phyloP scores from a whole-genome alignment of 805 yeast species.

The Clavispora fructus region DNA sequence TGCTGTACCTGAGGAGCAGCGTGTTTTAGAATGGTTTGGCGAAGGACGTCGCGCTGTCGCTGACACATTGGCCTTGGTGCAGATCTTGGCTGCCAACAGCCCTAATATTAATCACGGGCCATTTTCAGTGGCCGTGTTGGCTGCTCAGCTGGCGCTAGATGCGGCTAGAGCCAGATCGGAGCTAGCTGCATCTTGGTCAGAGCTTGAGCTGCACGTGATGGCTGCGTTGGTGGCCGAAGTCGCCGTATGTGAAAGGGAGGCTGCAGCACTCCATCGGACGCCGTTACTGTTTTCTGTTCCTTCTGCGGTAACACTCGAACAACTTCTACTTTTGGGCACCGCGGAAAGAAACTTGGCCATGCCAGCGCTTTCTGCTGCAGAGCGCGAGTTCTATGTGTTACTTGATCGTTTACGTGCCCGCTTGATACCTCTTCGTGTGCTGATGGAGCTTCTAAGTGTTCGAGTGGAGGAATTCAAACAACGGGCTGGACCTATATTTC shows the following conservation, averaged over 20 bases:
- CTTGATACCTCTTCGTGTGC: slow-evolving; percentile 6
- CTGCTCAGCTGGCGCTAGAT: not conserved
- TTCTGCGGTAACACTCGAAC: not conserved
- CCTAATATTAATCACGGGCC: not conserved
- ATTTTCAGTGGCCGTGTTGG: not conserved
- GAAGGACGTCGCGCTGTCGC: not conserved
- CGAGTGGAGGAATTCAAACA: slow-evolving; percentile 4
- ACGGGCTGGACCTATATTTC: not conserved
- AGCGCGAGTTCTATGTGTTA: not conserved
- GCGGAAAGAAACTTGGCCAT: not conserved
- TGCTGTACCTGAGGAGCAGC: slow-evolving; percentile 5
- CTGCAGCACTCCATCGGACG: not conserved
- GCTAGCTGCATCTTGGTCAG: slow-evolving; percentile 5
- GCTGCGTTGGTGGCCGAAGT: slow-evolving; percentile 1
- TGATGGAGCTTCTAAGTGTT: slow-evolving; percentile 7
- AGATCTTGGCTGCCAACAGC: not conserved
- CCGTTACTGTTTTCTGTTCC: not conserved
- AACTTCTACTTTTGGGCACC: not conserved
- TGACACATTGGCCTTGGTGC: not conserved
- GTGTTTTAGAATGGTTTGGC: not conserved
- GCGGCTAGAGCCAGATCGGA: slow-evolving; percentile 1
- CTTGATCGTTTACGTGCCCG: slow-evolving; percentile 3
- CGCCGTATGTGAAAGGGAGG: not conserved
- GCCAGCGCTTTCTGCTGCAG: slow-evolving; percentile 3
- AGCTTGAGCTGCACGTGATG: slow-evolving; percentile 5